A percentile compares a stretch with the other conserved stretches of the same genome.
Evolutionary conservation across 768 basidiomycete genomes (phyloP).

Genomic region (Dendrothele bispora): DNA sequence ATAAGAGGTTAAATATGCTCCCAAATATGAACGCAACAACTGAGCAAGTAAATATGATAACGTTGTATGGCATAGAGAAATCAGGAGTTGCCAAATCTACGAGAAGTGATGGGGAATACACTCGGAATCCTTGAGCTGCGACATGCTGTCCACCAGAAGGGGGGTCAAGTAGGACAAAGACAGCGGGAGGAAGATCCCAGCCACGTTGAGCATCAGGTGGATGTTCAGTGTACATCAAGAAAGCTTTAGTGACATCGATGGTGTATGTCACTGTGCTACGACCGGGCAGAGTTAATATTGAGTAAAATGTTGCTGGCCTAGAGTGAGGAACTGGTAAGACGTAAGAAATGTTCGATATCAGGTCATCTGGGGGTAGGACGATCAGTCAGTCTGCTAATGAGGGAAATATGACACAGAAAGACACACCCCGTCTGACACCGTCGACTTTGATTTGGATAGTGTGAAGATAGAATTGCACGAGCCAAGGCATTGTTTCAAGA

Average conservation of each 20-base stretch:
- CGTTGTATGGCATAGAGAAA: conserved; percentile 99
- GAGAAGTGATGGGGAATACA: conserved; percentile 82
- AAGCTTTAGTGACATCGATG: conserved; percentile 79
- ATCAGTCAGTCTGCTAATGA: not conserved
- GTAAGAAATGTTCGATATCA: conserved; percentile 69
- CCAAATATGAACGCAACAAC: conserved; percentile 93
- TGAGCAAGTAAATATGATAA: conserved; percentile 94
- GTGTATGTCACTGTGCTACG: conserved; percentile 60
- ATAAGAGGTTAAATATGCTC: conserved; percentile 84
- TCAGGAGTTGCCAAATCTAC: conserved; percentile 97
- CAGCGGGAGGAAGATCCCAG: conserved; percentile 88
- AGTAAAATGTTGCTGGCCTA: conserved; percentile 80
- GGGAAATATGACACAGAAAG: not conserved
- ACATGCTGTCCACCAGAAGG: conserved; percentile 9
- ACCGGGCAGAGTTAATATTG: conserved; percentile 68
- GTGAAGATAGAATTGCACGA: conserved; percentile 85
- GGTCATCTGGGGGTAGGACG: conserved; percentile 45
- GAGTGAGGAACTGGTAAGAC: conserved; percentile 63
- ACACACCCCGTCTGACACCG: conserved; percentile 46
- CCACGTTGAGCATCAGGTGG: conserved; percentile 94
- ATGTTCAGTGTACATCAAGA: conserved; percentile 93
- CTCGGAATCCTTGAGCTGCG: conserved; percentile 31
- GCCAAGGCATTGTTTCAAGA: conserved; percentile 93
- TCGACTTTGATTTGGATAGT: conserved; percentile 59
- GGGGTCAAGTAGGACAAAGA: conserved; percentile 50